Conservation (phyloP, 2,329 filamentous ascomycete genomes). For the Immersiporthe knoxdaviesiana region DNA sequence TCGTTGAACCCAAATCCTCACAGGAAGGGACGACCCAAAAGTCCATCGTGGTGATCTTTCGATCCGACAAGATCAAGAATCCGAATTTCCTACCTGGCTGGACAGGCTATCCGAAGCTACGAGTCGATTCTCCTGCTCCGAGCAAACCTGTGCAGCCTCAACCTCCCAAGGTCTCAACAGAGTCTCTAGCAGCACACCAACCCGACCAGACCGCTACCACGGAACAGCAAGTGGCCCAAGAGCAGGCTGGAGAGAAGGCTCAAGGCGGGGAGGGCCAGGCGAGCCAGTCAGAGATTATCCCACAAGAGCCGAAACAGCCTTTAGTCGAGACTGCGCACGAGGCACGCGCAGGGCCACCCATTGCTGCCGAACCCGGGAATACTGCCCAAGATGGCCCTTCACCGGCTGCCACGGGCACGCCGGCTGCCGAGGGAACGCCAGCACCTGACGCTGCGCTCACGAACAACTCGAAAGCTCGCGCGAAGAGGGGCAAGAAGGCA, state of each 20-base stretch:
- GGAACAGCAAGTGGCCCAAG: not conserved
- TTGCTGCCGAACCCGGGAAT: not conserved
- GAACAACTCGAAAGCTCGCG: not conserved
- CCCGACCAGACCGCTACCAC: not conserved
- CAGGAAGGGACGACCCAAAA: conserved; percentile 38
- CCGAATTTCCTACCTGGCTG: conserved; percentile 28
- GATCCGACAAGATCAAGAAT: conserved; percentile 35
- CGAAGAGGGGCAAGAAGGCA: conserved; percentile 8
- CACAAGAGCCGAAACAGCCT: not conserved
- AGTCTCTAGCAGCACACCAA: not conserved
- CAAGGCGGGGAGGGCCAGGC: not conserved
- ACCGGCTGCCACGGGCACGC: not conserved
- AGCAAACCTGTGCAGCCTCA: not conserved
- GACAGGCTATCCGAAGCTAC: conserved; percentile 20
- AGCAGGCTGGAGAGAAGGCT: not conserved
- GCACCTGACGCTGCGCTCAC: not conserved
- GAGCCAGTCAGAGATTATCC: not conserved
- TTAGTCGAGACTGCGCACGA: not conserved
- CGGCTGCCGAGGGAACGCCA: not conserved
- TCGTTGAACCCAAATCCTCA: conserved; percentile 33
- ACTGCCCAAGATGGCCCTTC: not conserved
- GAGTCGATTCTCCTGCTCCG: not conserved
- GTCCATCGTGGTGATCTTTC: conserved; percentile 39
- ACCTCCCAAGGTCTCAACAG: conserved; percentile 2
- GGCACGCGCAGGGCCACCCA: not conserved